phyloP scores from a whole-genome alignment of 2,329 filamentous ascomycete species.

The Aspergillus clavatus region DNA sequence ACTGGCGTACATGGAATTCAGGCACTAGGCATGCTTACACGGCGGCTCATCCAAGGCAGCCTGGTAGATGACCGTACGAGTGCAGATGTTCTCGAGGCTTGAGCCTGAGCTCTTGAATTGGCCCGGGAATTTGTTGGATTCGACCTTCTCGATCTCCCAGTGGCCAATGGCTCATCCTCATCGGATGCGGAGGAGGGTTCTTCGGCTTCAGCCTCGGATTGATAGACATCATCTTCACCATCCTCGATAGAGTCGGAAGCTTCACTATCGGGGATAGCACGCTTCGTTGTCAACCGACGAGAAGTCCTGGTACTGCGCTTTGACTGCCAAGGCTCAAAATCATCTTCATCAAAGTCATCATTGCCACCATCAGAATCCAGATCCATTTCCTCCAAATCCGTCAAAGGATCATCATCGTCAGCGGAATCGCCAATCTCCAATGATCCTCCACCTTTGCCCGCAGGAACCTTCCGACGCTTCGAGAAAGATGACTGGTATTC shows the following conservation, averaged over 20 bases:
- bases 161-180: constrained; percentile 15
- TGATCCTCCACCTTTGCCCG: constrained; percentile 8
- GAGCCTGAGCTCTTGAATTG: constrained; percentile 1
- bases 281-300: constrained; percentile 7
- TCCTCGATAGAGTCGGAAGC: constrained; percentile 7
- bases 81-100: constrained; percentile 1
- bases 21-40: constrained; percentile 23
- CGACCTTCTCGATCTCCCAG: constrained; percentile 5
- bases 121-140: constrained; percentile 2
- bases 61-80: constrained; percentile 1
- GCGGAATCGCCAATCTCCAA: constrained; percentile 24
- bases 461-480: constrained; percentile 35
- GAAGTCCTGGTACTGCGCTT: constrained; percentile 12
- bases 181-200: constrained; percentile 9
- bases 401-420: constrained; percentile 11
- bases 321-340: constrained; percentile 13
- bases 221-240: constrained; percentile 12
- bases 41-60: constrained; percentile 20
- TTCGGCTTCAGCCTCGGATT: constrained; percentile 11
- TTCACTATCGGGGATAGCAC: constrained; percentile 11
- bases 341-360: constrained; percentile 14
- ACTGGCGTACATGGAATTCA: constrained; percentile 15
- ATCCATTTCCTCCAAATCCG: constrained; percentile 9
- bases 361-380: constrained; percentile 8
- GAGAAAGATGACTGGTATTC: constrained; percentile 40